phyloP scores from a whole-genome alignment of 192 early-diverging fungal genomes.

The Dissophora globulifera region DNA sequence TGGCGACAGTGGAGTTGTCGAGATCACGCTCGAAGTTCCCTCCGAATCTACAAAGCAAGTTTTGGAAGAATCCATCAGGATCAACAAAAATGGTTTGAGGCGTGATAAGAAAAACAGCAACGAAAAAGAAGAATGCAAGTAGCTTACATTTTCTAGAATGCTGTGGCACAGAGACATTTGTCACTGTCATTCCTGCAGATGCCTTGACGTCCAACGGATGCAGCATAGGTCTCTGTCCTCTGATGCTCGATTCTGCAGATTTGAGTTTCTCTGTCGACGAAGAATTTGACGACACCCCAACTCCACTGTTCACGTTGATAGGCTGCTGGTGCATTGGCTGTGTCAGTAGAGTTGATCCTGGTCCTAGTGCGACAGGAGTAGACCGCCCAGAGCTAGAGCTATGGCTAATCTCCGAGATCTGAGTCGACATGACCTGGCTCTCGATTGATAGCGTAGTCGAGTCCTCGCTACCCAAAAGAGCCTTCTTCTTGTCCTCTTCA shows the following conservation, averaged over 20 bases:
- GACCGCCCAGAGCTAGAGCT: neutral
- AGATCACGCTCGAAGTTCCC: constrained; percentile 7
- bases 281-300: neutral
- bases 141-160: constrained; percentile 34
- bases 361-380: neutral
- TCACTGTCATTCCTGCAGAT: constrained; percentile 12
- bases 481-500: neutral
- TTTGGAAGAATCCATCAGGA: no score
- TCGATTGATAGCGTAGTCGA: constrained; percentile 16
- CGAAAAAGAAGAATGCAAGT: neutral
- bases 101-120: no score
- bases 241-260: neutral
- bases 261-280: constrained; percentile 16
- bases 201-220: constrained; percentile 36
- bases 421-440: constrained; percentile 40
- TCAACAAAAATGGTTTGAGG: no score
- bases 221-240: constrained; percentile 11
- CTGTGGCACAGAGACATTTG: constrained; percentile 19
- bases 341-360: no score
- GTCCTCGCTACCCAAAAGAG: neutral
- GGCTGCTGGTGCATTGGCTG: no score
- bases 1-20: constrained; percentile 5
- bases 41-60: constrained; percentile 33
- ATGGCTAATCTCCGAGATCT: constrained; percentile 28
- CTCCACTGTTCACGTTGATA: no score